Evolutionary conservation across 441 rosid species (phyloP), one percentile per base, ranked within the genome.

Genomic region (Cnidoscolus chayamansa): DNA sequence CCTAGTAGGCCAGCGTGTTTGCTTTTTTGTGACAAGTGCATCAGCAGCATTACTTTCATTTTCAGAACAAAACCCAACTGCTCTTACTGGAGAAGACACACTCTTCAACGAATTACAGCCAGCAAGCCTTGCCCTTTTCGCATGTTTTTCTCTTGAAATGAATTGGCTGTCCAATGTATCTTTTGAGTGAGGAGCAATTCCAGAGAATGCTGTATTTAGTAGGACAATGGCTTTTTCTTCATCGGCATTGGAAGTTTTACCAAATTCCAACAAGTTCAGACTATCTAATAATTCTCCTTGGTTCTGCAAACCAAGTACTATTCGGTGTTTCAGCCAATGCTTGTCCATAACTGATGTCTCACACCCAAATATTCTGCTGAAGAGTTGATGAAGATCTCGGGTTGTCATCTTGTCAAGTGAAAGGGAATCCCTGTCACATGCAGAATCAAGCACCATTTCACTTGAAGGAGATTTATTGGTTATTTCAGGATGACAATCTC

Each of bases 361-460:
- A 25, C 37, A n/a, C 10, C 68, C 71, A 67, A 51, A 67, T 35
- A 51, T 53, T 67, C 16, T 15, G 60, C 47, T 53, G 40, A 65
- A 65, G 3, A 67, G 48, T 6, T n/a, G 59, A 16, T 9, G 16
- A n/a, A 67, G 71, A 35, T 65, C 69, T 48, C 49, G 69, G n/a
- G 16, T 9, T 51, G 61, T 51, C 60, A 53, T 51, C 48, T 35
- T 54, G 8, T 51, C 60, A 2, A 51, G 60, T 20, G 53, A 15
- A 15, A 53, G 49, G 9, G 30, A n/a, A 51, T 32, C 30, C 25
- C 54, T 32, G 47, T 53, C 16, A 10, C 12, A 2, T 31, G 48
- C 1, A 51, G 48, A 67, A 4, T 67, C 71, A 31, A 32, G 58
- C 48, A 53, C 71, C n/a, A 40, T 55, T 55, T 13, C 25, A 4